Percentiles rank a stretch among this genome's conserved stretches.
Conservation (phyloP, 1,284 basidiomycete species). For the Erythrobasidium hasegawianum region DNA sequence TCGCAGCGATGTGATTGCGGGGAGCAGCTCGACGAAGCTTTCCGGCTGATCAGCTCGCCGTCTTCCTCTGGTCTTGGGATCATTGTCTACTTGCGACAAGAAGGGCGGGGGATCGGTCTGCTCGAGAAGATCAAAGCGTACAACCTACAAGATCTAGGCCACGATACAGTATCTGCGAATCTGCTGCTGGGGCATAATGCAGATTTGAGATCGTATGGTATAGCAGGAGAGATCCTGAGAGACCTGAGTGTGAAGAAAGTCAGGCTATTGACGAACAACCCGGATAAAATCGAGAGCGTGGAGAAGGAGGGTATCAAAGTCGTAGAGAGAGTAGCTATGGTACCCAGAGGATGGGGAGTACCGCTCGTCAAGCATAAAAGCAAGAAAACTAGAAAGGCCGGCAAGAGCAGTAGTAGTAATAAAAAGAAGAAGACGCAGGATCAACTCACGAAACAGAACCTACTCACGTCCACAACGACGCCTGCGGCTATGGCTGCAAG, state of each 20-base stretch:
- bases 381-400: constrained; percentile 26
- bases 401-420: not conserved
- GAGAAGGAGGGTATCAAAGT: constrained; percentile 77
- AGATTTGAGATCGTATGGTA: constrained; percentile 88
- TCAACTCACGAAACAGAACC: constrained; percentile 4
- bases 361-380: constrained; percentile 41
- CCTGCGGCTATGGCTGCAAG: not conserved
- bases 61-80: constrained; percentile 73
- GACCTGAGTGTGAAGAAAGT: constrained; percentile 80
- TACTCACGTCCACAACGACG: constrained; percentile 3
- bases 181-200: constrained; percentile 90
- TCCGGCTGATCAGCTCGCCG: constrained; percentile 76
- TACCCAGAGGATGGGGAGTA: constrained; percentile 76
- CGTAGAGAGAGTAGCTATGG: constrained; percentile 85
- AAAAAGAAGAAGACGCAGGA: too few species aligned
- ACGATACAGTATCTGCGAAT: constrained; percentile 97
- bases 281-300: constrained; percentile 89
- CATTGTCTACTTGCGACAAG: constrained; percentile 93
- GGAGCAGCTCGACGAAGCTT: constrained; percentile 94
- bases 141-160: constrained; percentile 95
- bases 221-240: constrained; percentile 82
- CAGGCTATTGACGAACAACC: constrained; percentile 91
- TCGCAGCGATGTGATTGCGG: constrained; percentile 99
- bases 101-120: constrained; percentile 96
- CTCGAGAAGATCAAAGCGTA: constrained; percentile 96